phyloP scores from a whole-genome alignment of 352 stramenopile genomes.

The Blastocystis sp. region DNA sequence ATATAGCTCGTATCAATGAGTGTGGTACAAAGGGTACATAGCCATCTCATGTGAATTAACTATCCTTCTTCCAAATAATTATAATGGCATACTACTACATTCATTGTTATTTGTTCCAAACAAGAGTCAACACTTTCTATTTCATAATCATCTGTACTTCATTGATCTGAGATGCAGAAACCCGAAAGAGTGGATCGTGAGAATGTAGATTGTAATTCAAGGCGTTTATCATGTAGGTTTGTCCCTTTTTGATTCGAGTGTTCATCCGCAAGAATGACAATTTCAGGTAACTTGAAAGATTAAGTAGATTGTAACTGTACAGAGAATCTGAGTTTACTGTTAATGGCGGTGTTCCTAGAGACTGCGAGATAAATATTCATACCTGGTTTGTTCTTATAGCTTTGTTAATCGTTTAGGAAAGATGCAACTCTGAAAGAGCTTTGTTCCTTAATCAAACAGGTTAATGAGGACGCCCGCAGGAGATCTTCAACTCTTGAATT shows the following conservation, averaged over 20 bases:
- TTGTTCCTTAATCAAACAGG: constrained; percentile 35
- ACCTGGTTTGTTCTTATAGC: neutral
- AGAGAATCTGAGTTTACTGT: constrained; percentile 48
- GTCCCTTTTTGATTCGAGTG: constrained; percentile 57
- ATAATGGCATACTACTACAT: no score
- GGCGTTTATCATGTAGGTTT: neutral
- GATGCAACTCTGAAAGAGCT: constrained; percentile 57
- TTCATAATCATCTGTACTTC: no score
- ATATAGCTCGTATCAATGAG: no score
- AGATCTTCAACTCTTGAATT: constrained; percentile 32
- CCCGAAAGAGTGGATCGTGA: constrained; percentile 55
- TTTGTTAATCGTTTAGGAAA: neutral
- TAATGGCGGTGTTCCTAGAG: constrained; percentile 16
- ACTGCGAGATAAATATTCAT: constrained; percentile 65
- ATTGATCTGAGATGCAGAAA: constrained; percentile 2
- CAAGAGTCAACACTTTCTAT: neutral
- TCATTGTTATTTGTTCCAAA: neutral
- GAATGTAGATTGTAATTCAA: neutral
- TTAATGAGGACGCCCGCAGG: constrained; percentile 47
- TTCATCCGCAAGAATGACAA: constrained; percentile 63
- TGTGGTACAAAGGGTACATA: no score
- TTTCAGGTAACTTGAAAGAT: constrained; percentile 7
- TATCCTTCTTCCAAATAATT: no score
- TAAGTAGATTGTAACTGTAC: neutral
- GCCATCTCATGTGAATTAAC: no score